Conservation (phyloP, 2,329 filamentous ascomycete species). For the Ramularia collo-cygni region DNA sequence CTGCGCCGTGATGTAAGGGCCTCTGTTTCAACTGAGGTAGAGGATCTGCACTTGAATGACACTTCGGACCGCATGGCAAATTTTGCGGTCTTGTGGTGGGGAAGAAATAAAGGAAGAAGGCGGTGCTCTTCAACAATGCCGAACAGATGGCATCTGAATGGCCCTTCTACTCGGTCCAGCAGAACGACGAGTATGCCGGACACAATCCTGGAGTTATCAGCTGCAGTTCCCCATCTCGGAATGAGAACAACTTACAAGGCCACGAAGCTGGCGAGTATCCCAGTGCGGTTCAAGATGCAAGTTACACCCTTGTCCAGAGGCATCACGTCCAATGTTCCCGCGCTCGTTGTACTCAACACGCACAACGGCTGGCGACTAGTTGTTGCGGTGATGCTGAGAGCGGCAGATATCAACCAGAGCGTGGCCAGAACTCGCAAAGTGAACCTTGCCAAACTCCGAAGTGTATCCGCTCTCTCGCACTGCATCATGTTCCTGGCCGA, state of each 20-base stretch:
- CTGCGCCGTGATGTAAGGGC: conserved; percentile 8
- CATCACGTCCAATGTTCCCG: neutral
- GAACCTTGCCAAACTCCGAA: conserved; percentile 14
- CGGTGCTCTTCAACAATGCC: conserved; percentile 16
- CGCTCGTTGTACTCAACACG: neutral
- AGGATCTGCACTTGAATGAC: conserved; percentile 28
- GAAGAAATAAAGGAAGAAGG: conserved; percentile 17
- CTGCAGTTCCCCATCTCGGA: neutral
- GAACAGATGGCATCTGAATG: conserved; percentile 22
- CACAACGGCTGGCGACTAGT: conserved; percentile 18
- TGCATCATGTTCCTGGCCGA: conserved; percentile 11
- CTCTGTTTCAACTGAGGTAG: conserved; percentile 18
- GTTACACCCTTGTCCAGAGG: conserved; percentile 15
- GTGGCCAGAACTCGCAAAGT: conserved; percentile 16
- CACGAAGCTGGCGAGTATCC: conserved; percentile 19
- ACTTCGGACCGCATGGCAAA: conserved; percentile 21
- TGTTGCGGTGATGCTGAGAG: conserved; percentile 22
- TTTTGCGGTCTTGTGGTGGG: conserved; percentile 14
- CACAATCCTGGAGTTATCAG: conserved; percentile 16
- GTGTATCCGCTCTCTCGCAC: conserved; percentile 11
- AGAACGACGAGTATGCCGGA: conserved; percentile 21
- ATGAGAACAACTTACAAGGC: conserved; percentile 17
- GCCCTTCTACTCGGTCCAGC: conserved; percentile 18
- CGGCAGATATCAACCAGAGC: conserved; percentile 22
- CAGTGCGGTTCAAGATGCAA: conserved; percentile 23